Conservation (phyloP, 352 stramenopile species). For the Phytopythium vexans region DNA sequence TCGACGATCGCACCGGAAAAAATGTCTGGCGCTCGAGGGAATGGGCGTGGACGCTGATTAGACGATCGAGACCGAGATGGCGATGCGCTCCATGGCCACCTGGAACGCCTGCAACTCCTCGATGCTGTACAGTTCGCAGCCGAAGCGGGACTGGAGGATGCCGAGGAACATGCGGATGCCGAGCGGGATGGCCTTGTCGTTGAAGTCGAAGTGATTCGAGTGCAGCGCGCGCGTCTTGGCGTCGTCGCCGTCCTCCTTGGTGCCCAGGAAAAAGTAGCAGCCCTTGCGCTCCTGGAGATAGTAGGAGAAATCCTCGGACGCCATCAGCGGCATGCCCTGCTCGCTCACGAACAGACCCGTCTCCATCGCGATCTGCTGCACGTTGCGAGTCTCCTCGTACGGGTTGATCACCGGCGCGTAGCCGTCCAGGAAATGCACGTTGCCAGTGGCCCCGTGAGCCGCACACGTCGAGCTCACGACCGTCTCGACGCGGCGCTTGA, state of each 20-base stretch:
- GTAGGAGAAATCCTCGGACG: slow-evolving; percentile 94
- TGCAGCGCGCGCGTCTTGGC: slow-evolving; percentile 63
- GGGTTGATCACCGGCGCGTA: slow-evolving; percentile 81
- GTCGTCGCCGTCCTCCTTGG: slow-evolving; percentile 58
- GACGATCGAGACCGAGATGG: slow-evolving; percentile 37
- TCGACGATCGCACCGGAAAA: no score
- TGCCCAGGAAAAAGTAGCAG: slow-evolving; percentile 85
- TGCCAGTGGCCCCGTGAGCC: slow-evolving; percentile 68
- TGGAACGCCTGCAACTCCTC: slow-evolving; percentile 80
- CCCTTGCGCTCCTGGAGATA: slow-evolving; percentile 78
- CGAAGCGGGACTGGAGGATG: slow-evolving; percentile 65
- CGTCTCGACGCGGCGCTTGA: slow-evolving; percentile 83
- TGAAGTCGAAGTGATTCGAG: slow-evolving; percentile 83
- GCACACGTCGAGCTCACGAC: slow-evolving; percentile 85
- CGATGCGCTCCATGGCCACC: slow-evolving; percentile 71
- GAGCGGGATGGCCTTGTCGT: slow-evolving; percentile 80
- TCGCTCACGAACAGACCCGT: slow-evolving; percentile 75
- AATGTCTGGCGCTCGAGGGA: no score
- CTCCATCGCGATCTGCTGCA: slow-evolving; percentile 73
- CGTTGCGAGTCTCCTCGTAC: slow-evolving; percentile 70
- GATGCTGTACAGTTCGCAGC: slow-evolving; percentile 57
- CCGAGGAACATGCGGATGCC: slow-evolving; percentile 80
- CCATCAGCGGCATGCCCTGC: slow-evolving; percentile 88
- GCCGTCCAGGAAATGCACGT: slow-evolving; percentile 61
- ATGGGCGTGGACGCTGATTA: slow-evolving; percentile 1